These are phyloP conservation scores for Spatholobus suberectus DNA, from an alignment of 306 rosid species.

Conservation along the genomic window DNA sequence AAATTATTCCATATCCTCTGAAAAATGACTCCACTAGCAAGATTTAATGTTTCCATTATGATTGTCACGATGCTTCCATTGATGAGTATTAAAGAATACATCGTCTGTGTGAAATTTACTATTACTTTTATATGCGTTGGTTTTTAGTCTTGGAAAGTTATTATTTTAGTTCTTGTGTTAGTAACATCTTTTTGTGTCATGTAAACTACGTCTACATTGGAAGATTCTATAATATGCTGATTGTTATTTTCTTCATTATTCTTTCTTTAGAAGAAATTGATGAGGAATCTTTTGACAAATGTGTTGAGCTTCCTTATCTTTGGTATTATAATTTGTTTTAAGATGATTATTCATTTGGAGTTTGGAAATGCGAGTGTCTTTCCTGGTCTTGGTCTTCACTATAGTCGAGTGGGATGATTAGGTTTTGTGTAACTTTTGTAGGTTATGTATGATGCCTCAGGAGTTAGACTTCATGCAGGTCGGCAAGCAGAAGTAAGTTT, in stretches of 20 bases:
- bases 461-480: constrained; percentile 97
- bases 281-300: constrained; percentile 2
- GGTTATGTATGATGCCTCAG: constrained; percentile 99
- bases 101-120: constrained; percentile 3
- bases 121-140: background rate
- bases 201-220: constrained; percentile 11
- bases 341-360: background rate
- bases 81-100: constrained; percentile 7
- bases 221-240: constrained; percentile 8
- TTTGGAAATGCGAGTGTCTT: constrained; percentile 17
- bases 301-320: background rate
- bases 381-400: background rate
- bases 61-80: constrained; percentile 19
- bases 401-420: constrained; percentile 13
- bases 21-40: background rate
- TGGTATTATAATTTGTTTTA: background rate
- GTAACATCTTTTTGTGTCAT: constrained; percentile 1
- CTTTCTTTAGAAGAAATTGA: constrained; percentile 11
- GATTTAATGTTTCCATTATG: background rate
- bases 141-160: constrained; percentile 11
- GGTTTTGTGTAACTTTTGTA: constrained; percentile 39
- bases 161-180: background rate
- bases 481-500: constrained; percentile 91
- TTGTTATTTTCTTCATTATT: constrained; percentile 12
- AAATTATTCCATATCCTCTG: background rate